Base-by-base conservation (phyloP, 106 monocot species). In the Dendrobium huoshanense region DNA sequence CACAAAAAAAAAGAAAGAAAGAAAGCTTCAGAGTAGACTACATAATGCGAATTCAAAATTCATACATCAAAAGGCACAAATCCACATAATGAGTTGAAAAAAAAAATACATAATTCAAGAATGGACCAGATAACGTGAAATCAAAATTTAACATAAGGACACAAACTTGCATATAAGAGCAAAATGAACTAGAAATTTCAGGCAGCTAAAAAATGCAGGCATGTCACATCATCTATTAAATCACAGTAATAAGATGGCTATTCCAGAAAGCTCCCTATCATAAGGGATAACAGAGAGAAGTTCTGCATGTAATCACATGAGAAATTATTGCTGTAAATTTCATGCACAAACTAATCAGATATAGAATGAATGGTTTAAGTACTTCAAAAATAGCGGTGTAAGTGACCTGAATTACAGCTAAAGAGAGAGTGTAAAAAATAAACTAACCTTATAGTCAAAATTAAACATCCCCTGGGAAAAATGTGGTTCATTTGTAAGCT, bases 381-480 rank as follows among this genome's bases (percentile, higher is more conserved):
- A 16, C 29, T 16, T 70, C 7, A 33, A 70, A 70, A 37, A 70
- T 70, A 15, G 17, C 70, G 13, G 9, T 65, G 5, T 65, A 58
- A 58, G 7, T 27, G 15, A 9, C 2, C 27, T 29, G 22, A 31
- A 29, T 25, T 29, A 68, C 2, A 31, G 68, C 25, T 16, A 8
- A 41, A 65, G 45, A 75, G 27, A 24, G 24, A 24, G 15, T 31
- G 15, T 44, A 75, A 79, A 47, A 37, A 37, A 37, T 0, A 37
- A 48, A 81, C 87, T 72, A 67, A 99, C 99, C 99, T 99, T 99
- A 81, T 95, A 99, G 83, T 99, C 99, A 75, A 95, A 99, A 87
- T 99, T 95, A 87, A 95, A 95, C 99, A 99, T 99, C n/a, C 99
- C 95, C 75, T 99, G 99, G 76, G 99, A 99, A 79, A 80, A 99